Conservation (phyloP, 1,284 basidiomycete genomes). For the Tilletia caries region DNA sequence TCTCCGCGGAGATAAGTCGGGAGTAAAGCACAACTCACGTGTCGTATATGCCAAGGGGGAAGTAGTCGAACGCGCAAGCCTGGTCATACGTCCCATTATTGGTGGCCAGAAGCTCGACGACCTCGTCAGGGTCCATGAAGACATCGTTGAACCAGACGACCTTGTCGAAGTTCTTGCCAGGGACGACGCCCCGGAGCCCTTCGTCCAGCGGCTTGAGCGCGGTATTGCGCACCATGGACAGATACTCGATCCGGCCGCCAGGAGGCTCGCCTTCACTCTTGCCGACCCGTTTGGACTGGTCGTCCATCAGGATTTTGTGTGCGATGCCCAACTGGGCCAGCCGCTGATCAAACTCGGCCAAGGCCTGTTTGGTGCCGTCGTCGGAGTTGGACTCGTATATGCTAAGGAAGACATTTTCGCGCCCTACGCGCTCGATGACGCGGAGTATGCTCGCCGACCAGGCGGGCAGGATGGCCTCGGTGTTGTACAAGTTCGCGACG, state of each 20-base stretch:
- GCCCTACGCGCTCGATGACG: slow-evolving; percentile 54
- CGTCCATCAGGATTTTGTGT: slow-evolving; percentile 11
- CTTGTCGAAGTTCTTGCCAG: slow-evolving; percentile 23
- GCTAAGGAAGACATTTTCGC: slow-evolving; percentile 62
- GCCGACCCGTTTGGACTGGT: background rate
- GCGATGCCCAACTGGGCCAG: slow-evolving; percentile 35
- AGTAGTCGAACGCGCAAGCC: slow-evolving; percentile 62
- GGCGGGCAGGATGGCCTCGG: slow-evolving; percentile 32
- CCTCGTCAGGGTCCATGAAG: slow-evolving; percentile 24
- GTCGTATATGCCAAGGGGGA: slow-evolving; percentile 59
- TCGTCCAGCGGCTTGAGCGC: slow-evolving; percentile 37
- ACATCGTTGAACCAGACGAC: slow-evolving; percentile 47
- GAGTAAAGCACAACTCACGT: slow-evolving; percentile 55
- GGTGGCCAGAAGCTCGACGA: slow-evolving; percentile 60
- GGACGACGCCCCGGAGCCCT: slow-evolving; percentile 16
- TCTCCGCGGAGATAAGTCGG: too few species aligned
- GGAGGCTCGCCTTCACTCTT: slow-evolving; percentile 21
- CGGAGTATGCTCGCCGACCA: slow-evolving; percentile 28
- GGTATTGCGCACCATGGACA: slow-evolving; percentile 36
- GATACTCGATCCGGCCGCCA: slow-evolving; percentile 28
- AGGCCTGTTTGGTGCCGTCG: slow-evolving; percentile 58
- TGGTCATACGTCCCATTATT: slow-evolving; percentile 60
- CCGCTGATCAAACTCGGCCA: slow-evolving; percentile 53
- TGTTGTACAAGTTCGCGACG: slow-evolving; percentile 43
- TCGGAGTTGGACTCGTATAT: slow-evolving; percentile 61